phyloP scores from a whole-genome alignment of 2,329 filamentous ascomycete species.

The Phoma herbarum region DNA sequence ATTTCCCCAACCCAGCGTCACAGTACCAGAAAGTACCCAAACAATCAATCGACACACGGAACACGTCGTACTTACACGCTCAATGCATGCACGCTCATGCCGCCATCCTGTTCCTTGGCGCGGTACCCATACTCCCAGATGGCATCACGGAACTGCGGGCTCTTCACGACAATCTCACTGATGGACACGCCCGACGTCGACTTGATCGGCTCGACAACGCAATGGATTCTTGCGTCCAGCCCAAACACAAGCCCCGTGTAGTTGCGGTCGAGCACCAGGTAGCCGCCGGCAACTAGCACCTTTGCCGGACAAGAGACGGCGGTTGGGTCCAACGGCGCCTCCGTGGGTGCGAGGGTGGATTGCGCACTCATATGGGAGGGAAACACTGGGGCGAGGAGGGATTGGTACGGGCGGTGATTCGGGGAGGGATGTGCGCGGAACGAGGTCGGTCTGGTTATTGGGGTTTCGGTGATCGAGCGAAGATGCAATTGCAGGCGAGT shows the following conservation, averaged over 20 bases:
- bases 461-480: conserved; percentile 27
- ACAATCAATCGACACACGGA: background rate
- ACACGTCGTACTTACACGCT: conserved; percentile 70
- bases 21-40: conserved; percentile 6
- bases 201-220: conserved; percentile 63
- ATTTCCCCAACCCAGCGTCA: conserved; percentile 5
- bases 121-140: conserved; percentile 88
- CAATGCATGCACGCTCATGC: conserved; percentile 81
- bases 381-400: conserved; percentile 17
- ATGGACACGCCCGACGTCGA: conserved; percentile 68
- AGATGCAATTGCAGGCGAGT: conserved; percentile 26
- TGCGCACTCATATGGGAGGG: conserved; percentile 28
- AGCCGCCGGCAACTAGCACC: conserved; percentile 92
- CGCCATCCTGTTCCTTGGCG: conserved; percentile 74
- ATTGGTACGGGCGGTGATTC: conserved; percentile 26
- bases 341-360: conserved; percentile 23
- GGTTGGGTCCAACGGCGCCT: conserved; percentile 32
- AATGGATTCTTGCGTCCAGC: conserved; percentile 70
- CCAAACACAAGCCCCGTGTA: conserved; percentile 79
- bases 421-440: conserved; percentile 28
- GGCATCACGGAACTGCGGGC: conserved; percentile 88
- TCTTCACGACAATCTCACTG: conserved; percentile 82
- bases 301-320: conserved; percentile 91
- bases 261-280: conserved; percentile 87
- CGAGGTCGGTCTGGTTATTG: conserved; percentile 27